Conservation (phyloP, 371 early-diverging fungal genomes). For the Apophysomyces ossiformis region DNA sequence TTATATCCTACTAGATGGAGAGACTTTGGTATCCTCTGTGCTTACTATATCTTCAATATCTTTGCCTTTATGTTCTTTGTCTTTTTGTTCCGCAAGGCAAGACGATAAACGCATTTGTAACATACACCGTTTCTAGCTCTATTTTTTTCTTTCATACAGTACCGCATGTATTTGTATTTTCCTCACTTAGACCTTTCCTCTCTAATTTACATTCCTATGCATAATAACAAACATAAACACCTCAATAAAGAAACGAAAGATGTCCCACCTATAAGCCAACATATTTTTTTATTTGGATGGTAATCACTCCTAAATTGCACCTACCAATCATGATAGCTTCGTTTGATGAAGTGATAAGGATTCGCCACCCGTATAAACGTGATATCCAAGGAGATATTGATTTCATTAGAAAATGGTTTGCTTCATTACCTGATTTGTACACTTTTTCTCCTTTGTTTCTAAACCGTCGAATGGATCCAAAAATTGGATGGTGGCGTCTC, state of each 20-base stretch:
- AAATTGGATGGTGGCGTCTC: neutral
- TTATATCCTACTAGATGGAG: constrained; percentile 24
- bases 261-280: neutral
- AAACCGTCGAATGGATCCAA: neutral
- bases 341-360: neutral
- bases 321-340: neutral
- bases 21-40: constrained; percentile 71
- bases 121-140: neutral
- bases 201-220: neutral
- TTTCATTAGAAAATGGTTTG: neutral
- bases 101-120: constrained; percentile 32
- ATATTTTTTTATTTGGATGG: neutral
- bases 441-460: neutral
- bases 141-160: neutral
- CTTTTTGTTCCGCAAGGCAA: constrained; percentile 50
- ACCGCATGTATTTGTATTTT: constrained; percentile 1
- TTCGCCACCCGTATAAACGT: neutral
- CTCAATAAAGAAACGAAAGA: too few species aligned
- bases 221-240: constrained; percentile 10
- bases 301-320: neutral
- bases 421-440: neutral
- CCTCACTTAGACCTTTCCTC: neutral
- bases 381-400: neutral
- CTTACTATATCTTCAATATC: constrained; percentile 63
- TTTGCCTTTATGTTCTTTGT: constrained; percentile 55